Conservation (phyloP, 176 grass and related monocot species). For the Phyllostachys edulis region DNA sequence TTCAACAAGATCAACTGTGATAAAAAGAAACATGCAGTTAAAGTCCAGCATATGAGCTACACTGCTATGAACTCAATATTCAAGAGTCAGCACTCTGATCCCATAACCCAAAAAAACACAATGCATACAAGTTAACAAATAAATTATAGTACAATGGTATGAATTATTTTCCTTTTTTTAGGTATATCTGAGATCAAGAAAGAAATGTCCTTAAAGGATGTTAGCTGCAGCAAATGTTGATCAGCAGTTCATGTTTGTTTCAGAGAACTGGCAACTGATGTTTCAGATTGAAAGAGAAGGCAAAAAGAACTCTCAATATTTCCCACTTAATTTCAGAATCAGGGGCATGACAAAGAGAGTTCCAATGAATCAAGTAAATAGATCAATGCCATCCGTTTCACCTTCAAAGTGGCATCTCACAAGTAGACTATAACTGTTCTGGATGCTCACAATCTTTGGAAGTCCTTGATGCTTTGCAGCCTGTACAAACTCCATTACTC, state of each 20-base stretch:
- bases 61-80: neutral
- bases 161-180: neutral
- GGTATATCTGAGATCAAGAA: neutral
- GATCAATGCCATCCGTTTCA: slow-evolving; percentile 25
- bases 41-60: neutral
- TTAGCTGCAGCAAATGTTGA: neutral
- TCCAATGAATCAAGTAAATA: neutral
- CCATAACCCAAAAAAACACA: neutral
- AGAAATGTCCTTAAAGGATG: neutral
- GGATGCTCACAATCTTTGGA: slow-evolving; percentile 88
- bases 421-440: slow-evolving; percentile 84
- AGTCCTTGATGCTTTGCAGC: slow-evolving; percentile 62
- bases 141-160: neutral
- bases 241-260: neutral
- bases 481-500: slow-evolving; percentile 85
- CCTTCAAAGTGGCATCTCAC: slow-evolving; percentile 81
- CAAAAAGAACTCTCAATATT: neutral
- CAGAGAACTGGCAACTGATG: neutral
- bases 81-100: neutral
- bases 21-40: neutral
- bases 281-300: neutral
- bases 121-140: neutral
- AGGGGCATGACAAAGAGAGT: neutral
- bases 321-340: neutral
- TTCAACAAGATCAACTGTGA: slow-evolving; percentile 87